Evolutionary conservation across 495 filamentous ascomycete genomes (phyloP).

Genomic region (Lepraria neglecta): DNA sequence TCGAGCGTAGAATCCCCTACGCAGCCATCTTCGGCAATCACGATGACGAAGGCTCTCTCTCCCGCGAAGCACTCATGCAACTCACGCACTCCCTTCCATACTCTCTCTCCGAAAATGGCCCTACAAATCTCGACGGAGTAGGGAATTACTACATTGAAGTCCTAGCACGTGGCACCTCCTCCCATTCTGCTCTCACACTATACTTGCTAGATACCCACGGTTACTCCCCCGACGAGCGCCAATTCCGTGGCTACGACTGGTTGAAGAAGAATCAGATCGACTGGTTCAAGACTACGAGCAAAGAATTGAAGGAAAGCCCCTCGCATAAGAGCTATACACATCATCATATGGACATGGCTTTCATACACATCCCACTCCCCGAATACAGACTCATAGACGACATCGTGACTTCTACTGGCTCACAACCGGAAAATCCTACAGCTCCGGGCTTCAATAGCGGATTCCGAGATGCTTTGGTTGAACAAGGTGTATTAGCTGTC

Average conservation of each 20-base stretch:
- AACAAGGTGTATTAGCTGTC: conserved; percentile 77
- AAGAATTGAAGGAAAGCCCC: conserved; percentile 56
- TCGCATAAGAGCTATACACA: conserved; percentile 75
- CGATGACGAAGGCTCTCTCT: conserved; percentile 84
- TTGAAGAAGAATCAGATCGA: conserved; percentile 86
- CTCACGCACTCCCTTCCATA: conserved; percentile 82
- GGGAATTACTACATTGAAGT: conserved; percentile 95
- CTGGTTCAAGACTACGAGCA: conserved; percentile 79
- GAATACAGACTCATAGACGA: conserved; percentile 60
- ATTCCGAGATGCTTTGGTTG: conserved; percentile 79
- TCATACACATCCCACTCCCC: conserved; percentile 93
- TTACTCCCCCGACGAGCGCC: conserved; percentile 83
- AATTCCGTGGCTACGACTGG: conserved; percentile 91
- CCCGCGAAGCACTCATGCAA: conserved; percentile 70
- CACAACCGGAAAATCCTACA: conserved; percentile 69
- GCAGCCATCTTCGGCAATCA: conserved; percentile 96
- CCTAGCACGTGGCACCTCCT: conserved; percentile 65
- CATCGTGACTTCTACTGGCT: conserved; percentile 50
- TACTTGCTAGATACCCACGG: conserved; percentile 92
- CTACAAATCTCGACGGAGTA: conserved; percentile 75
- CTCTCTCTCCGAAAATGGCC: conserved; percentile 75
- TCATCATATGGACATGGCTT: conserved; percentile 92
- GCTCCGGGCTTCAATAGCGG: conserved; percentile 83
- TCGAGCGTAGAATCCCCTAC: conserved; percentile 83
- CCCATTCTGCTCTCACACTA: conserved; percentile 75